phyloP scores from a whole-genome alignment of 2,329 filamentous ascomycete species.

The Pseudofabraea citricarpa region DNA sequence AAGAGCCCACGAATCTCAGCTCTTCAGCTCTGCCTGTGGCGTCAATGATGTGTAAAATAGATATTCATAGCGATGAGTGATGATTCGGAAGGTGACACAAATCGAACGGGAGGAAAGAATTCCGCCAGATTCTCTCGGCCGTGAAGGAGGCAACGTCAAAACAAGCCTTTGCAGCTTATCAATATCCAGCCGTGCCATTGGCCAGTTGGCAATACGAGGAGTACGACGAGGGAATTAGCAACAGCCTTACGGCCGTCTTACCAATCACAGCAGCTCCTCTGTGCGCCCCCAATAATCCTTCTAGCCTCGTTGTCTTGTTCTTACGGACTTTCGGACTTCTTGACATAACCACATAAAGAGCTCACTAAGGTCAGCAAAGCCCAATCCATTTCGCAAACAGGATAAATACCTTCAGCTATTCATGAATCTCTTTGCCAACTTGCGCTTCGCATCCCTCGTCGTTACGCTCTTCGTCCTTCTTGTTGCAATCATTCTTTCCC shows the following conservation, averaged over 20 bases:
- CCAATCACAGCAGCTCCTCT: background rate
- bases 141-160: too few relatives aligned
- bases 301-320: background rate
- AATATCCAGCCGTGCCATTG: background rate
- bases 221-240: background rate
- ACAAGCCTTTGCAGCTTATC: background rate
- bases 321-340: background rate
- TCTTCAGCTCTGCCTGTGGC: too few relatives aligned
- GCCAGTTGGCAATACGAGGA: background rate
- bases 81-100: too few relatives aligned
- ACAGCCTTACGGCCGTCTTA: background rate
- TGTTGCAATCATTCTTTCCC: constrained; percentile 10
- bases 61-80: too few relatives aligned
- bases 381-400: too few relatives aligned
- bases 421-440: constrained; percentile 4
- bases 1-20: too few relatives aligned
- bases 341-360: background rate
- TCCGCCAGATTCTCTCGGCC: too few relatives aligned
- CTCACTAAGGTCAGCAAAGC: background rate
- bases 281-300: background rate
- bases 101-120: too few relatives aligned
- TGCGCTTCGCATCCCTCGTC: background rate
- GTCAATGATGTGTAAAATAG: too few relatives aligned
- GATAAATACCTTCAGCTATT: background rate
- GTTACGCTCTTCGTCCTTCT: constrained; percentile 3